A percentile compares a stretch with the other conserved stretches of the same genome.
phyloP scores from a whole-genome alignment of 2,329 filamentous ascomycete species.

The Tympanopsis confertula region DNA sequence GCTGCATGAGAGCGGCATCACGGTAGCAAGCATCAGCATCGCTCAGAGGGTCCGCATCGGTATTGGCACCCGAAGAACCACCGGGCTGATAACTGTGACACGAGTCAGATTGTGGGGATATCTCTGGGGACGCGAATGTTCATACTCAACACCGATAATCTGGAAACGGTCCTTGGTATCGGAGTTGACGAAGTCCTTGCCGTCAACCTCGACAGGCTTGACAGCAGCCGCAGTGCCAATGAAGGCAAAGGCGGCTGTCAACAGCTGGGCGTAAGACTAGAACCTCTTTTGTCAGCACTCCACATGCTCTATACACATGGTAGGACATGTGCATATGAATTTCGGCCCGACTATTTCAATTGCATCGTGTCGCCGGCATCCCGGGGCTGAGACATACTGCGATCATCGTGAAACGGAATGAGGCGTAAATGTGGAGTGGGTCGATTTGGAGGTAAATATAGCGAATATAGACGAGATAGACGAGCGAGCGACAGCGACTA shows the following conservation, averaged over 20 bases:
- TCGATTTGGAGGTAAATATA: no score
- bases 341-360: no score
- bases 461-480: no score
- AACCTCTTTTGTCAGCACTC: no score
- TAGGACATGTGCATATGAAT: no score
- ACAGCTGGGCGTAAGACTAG: neutral
- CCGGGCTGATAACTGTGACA: slow-evolving; percentile 22
- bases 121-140: neutral
- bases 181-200: slow-evolving; percentile 19
- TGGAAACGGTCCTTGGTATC: slow-evolving; percentile 18
- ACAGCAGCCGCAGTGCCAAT: slow-evolving; percentile 13
- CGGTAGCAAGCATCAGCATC: slow-evolving; percentile 18
- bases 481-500: no score
- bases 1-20: slow-evolving; percentile 21
- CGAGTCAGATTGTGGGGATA: no score
- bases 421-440: no score
- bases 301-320: no score
- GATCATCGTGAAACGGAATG: no score
- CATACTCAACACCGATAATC: slow-evolving; percentile 19
- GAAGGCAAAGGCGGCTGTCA: neutral
- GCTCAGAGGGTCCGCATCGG: slow-evolving; percentile 17
- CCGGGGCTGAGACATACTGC: no score
- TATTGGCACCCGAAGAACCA: slow-evolving; percentile 19
- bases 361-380: no score
- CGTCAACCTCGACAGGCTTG: slow-evolving; percentile 15